phyloP scores from a whole-genome alignment of 495 filamentous ascomycete genomes.

The Cladorrhinum samala region DNA sequence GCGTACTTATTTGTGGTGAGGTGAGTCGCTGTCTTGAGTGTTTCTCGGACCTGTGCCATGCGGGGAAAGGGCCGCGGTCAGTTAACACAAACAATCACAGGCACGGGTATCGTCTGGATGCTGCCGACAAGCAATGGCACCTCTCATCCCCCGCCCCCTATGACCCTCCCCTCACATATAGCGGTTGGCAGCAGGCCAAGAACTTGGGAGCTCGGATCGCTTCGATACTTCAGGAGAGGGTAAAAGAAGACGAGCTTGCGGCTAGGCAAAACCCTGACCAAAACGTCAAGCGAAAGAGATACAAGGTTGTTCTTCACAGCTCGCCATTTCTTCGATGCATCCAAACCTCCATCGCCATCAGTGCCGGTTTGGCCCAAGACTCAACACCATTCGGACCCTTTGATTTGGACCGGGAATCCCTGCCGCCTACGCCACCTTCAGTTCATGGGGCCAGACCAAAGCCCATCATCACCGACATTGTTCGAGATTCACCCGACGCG shows the following conservation, averaged over 20 bases:
- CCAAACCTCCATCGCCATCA: conserved; percentile 86
- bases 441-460: conserved; percentile 7
- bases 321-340: conserved; percentile 91
- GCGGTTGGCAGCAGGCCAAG: conserved; percentile 83
- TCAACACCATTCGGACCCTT: conserved; percentile 27
- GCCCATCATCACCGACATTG: conserved; percentile 12
- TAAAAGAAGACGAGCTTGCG: conserved; percentile 32
- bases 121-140: conserved; percentile 91
- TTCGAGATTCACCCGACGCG: neutral
- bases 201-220: conserved; percentile 75
- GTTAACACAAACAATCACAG: conserved; percentile 35
- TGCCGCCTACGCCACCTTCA: conserved; percentile 10
- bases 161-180: conserved; percentile 91
- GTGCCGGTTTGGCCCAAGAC: conserved; percentile 75
- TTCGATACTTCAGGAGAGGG: conserved; percentile 54
- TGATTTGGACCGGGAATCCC: conserved; percentile 4
- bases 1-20: conserved; percentile 70
- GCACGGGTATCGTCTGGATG: conserved; percentile 89
- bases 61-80: neutral
- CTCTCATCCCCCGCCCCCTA: conserved; percentile 91
- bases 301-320: conserved; percentile 79
- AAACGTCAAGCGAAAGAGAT: conserved; percentile 47
- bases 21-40: conserved; percentile 38
- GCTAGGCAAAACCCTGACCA: conserved; percentile 8
- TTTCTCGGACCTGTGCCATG: neutral